A percentile compares a stretch with the other conserved stretches of the same genome.
Evolutionary conservation across 345 rosid genomes (phyloP).

Genomic region (Hirschfeldia incana): DNA sequence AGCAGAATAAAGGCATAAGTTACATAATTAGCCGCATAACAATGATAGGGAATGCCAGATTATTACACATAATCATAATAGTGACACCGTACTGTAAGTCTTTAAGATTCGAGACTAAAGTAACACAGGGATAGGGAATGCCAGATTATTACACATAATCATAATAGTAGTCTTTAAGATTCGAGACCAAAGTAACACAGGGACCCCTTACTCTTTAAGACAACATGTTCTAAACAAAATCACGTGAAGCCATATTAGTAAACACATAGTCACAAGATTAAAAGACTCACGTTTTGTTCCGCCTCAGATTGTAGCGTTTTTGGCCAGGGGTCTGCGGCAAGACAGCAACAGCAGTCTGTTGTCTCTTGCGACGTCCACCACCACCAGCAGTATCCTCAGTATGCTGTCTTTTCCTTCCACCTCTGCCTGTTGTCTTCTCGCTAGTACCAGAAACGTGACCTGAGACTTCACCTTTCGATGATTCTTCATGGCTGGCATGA

Average conservation of each 20-base stretch:
- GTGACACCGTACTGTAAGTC: background rate
- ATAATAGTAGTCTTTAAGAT: background rate
- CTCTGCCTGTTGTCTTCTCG: constrained; percentile 41
- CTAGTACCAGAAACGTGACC: constrained; percentile 40
- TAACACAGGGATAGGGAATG: background rate
- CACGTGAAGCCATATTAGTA: constrained; percentile 15
- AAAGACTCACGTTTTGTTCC: constrained; percentile 64
- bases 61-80: background rate
- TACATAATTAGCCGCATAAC: no score
- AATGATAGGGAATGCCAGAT: background rate
- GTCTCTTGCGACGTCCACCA: constrained; percentile 67
- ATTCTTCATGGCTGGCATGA: constrained; percentile 45
- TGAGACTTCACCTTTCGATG: constrained; percentile 43
- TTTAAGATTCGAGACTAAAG: no score
- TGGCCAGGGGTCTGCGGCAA: constrained; percentile 58
- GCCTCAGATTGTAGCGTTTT: constrained; percentile 81
- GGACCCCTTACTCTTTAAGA: background rate
- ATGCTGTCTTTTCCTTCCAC: constrained; percentile 57
- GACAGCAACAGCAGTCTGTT: constrained; percentile 48
- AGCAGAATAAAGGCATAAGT: constrained; percentile 8
- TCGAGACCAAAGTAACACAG: background rate
- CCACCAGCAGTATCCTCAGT: constrained; percentile 57
- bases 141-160: background rate
- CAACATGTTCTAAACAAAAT: constrained; percentile 14
- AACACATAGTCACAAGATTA: constrained; percentile 13